Evolutionary conservation across 2,329 filamentous ascomycete species (phyloP).

Genomic region (Sclerotinia glacialis): DNA sequence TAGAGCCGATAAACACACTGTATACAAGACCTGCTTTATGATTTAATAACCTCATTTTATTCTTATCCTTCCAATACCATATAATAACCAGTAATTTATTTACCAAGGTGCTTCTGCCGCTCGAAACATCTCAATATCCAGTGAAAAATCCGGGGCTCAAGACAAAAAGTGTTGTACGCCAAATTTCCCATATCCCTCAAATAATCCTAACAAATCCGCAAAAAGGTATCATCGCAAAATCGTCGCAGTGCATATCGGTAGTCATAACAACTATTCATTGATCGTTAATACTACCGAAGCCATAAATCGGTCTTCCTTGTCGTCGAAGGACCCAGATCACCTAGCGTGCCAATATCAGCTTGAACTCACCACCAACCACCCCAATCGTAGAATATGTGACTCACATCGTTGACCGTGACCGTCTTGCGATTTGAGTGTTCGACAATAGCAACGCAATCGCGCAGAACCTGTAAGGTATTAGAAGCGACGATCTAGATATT

Average conservation of each 20-base stretch:
- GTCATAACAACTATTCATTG: background rate
- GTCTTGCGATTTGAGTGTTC: slow-evolving; percentile 60
- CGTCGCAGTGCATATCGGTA: background rate
- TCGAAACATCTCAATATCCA: background rate
- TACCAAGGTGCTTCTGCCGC: background rate
- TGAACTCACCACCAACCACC: background rate
- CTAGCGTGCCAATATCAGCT: slow-evolving; percentile 40
- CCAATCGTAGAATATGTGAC: slow-evolving; percentile 22
- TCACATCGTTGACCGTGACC: slow-evolving; percentile 60
- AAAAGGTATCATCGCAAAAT: slow-evolving; percentile 12
- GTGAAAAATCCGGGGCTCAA: background rate
- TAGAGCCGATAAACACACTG: background rate
- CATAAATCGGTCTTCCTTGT: slow-evolving; percentile 55
- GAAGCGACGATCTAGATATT: background rate
- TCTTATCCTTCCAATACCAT: background rate
- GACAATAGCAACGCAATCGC: slow-evolving; percentile 34
- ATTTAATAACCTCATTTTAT: background rate
- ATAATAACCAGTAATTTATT: background rate
- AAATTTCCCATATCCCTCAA: background rate
- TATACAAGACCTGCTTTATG: background rate
- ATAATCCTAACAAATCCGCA: background rate
- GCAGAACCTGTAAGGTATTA: slow-evolving; percentile 4
- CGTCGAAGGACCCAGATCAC: slow-evolving; percentile 52
- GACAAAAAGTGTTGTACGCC: background rate
- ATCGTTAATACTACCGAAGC: slow-evolving; percentile 49